A percentile compares a stretch with the other conserved stretches of the same genome.
These are phyloP conservation scores for Samsoniella hepiali DNA, from an alignment of 2,329 filamentous ascomycete genomes.

Conservation along the genomic window DNA sequence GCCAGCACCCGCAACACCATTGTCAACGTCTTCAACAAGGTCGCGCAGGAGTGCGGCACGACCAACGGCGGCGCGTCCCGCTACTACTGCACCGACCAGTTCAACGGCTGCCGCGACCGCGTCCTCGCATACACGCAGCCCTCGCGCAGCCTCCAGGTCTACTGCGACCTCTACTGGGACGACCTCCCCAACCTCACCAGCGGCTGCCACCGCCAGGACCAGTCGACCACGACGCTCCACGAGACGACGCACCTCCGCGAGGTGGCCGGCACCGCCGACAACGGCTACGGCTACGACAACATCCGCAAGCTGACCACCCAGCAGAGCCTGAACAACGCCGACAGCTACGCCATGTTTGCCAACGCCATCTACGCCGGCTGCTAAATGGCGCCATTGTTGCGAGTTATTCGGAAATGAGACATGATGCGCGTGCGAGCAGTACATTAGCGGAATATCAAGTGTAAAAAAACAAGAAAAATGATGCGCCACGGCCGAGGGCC, in stretches of 20 bases:
- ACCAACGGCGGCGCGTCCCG: conserved; percentile 42
- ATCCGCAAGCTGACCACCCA: conserved; percentile 15
- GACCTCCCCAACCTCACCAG: conserved; percentile 20
- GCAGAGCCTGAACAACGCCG: conserved; percentile 23
- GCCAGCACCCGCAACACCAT: conserved; percentile 43
- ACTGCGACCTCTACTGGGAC: conserved; percentile 18
- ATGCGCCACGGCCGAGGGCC: neutral
- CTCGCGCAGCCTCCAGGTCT: conserved; percentile 15
- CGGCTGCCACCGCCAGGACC: conserved; percentile 18
- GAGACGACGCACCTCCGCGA: conserved; percentile 16
- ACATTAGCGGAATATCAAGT: neutral
- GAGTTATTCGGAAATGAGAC: neutral
- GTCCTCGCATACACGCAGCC: conserved; percentile 20
- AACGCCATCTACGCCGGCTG: conserved; percentile 20
- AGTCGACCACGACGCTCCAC: conserved; percentile 18
- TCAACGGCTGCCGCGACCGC: conserved; percentile 43
- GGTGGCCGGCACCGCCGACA: conserved; percentile 13
- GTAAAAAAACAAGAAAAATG: neutral
- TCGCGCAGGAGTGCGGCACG: conserved; percentile 50
- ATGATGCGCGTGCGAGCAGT: neutral
- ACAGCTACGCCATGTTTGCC: conserved; percentile 23
- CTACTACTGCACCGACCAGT: conserved; percentile 55
- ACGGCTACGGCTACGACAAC: conserved; percentile 22
- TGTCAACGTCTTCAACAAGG: conserved; percentile 41
- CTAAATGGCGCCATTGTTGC: neutral